Conservation (phyloP, 1,284 basidiomycete genomes). For the Earliella scabrosa region DNA sequence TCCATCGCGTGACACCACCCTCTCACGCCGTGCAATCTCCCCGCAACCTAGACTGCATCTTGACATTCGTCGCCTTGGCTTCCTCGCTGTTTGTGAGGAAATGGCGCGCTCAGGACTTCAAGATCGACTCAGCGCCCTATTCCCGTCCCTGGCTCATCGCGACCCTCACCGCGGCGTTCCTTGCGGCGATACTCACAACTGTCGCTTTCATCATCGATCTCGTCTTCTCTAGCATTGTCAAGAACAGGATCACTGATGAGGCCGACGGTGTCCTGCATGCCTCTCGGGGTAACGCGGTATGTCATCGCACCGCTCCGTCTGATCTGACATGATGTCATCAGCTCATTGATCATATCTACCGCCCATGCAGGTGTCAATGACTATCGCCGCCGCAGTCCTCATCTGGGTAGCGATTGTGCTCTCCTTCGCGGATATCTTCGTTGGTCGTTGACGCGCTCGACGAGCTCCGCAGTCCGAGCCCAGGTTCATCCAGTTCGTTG, state of each 20-base stretch:
- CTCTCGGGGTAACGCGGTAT: conserved; percentile 52
- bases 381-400: conserved; percentile 50
- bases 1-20: neutral
- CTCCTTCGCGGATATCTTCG: conserved; percentile 42
- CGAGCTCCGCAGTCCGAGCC: neutral
- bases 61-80: conserved; percentile 56
- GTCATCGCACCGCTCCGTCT: conserved; percentile 32
- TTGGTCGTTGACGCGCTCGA: conserved; percentile 9
- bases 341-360: conserved; percentile 5
- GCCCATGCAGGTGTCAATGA: conserved; percentile 53
- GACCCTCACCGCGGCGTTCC: conserved; percentile 26
- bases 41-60: conserved; percentile 46
- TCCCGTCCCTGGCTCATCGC: conserved; percentile 10
- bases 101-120: conserved; percentile 28
- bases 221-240: conserved; percentile 51
- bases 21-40: conserved; percentile 10
- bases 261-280: conserved; percentile 45
- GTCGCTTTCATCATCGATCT: conserved; percentile 59
- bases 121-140: conserved; percentile 35
- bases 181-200: conserved; percentile 50
- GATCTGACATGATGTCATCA: conserved; percentile 2
- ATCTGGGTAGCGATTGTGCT: conserved; percentile 51
- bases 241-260: conserved; percentile 44
- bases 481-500: neutral
- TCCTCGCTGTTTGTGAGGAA: conserved; percentile 51